Evolutionary conservation across 345 rosid species (phyloP), one percentile per base, ranked within the genome.

Genomic region (Clausena lansium): DNA sequence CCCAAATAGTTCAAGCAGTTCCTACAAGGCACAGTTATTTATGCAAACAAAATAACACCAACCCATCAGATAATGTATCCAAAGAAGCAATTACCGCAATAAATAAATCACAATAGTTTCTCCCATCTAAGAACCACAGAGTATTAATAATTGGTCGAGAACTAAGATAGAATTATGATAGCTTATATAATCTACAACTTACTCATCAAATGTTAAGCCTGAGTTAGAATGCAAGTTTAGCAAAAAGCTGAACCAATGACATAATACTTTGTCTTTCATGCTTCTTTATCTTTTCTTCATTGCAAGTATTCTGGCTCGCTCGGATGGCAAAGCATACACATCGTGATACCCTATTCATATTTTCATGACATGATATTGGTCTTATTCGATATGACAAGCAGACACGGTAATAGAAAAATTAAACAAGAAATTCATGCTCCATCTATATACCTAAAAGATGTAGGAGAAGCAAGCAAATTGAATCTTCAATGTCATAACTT

Each of bases 1-100:
- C 74, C 98, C 97, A n/a, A 96, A 85, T 36, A 96, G 81, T 77
- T 91, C 81, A 68, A 96, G 91, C 80, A 94, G 80, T 76, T 90
- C 98, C 99, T 96, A 78, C 11, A 67, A 61, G 83, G 32, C 24
- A 64, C 10, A 8, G 10, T 64, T 20, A 64, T 64, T 64, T 33
- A 10, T 64, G 41, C 24, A 64, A 32, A 8, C n/a, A 64, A 19
- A 64, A 64, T 36, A 0, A 33, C 35, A 64, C 10, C 39, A 32
- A 64, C 20, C 36, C 2, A 17, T 33, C 41, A 33, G 7, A 33
- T 30, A 32, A 63, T 17, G 65, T 9, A 32, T 33, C 13, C 25
- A 64, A 33, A 64, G 41, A 33, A 33, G 68, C 41, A 64, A 64
- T 38, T 33, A 30, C 15, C 9, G 15, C 20, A 30, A 28, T 62